Evolutionary conservation across 345 rosid genomes (phyloP), one percentile per base, ranked within the genome.

Genomic region (Salix udensis): DNA sequence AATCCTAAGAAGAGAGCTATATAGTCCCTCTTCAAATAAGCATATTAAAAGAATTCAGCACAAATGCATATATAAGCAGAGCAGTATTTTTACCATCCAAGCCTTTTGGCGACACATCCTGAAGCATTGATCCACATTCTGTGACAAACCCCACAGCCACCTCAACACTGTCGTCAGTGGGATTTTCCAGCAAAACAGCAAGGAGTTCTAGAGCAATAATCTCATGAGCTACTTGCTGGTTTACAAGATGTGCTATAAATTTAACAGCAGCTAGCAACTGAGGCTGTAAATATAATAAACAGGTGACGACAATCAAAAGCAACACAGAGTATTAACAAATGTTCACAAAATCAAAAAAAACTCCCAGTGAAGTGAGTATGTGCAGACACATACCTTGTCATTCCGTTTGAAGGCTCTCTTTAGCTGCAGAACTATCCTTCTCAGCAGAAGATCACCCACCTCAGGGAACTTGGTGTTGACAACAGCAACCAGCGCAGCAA

Each of bases 321-420:
- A 34, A 46, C 26, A 24, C 39, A 8, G 34, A 48, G 42, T 28
- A 75, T 10, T 44, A 19, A 68, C 48, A 16, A 6, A 65, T 28
- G 8, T 23, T 4, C 24, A 67, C 37, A 37, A 77, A 65, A 24
- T 15, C 5, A n/a, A 23, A 23, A 46, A 68, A 14, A 14, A 3
- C 7, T 13, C 4, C 9, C 6, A 65, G 16, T 26, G 24, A 64
- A 64, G 64, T 15, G 52, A 64, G 28, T n/a, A 31, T 61, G 21
- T 34, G 71, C 16, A 74, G 12, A 74, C 19, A 67, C 73, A 6
- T 52, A 91, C 97, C 92, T 95, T 95, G 82, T 93, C 97, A 50
- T 93, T 95, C 67, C 98, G 89, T 86, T 91, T 95, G 81, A 89
- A 95, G 11, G 97, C 98, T 86, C 98, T 90, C 89, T 93, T 91